phyloP scores from a whole-genome alignment of 2,329 filamentous ascomycete genomes.

The Pseudopithomyces chartarum region DNA sequence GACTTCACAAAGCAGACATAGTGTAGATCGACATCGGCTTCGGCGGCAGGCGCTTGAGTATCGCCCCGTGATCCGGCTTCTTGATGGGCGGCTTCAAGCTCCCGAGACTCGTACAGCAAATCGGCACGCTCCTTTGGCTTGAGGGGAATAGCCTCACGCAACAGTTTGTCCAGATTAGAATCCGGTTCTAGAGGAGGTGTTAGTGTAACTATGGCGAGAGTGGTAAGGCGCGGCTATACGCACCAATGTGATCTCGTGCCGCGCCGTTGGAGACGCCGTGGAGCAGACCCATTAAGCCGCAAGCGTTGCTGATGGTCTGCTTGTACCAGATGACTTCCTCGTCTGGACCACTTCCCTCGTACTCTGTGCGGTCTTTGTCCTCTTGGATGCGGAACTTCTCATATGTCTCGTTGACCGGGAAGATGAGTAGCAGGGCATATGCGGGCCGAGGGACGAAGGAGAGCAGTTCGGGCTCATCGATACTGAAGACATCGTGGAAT shows the following conservation, averaged over 20 bases:
- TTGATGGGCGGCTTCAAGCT: constrained; percentile 78
- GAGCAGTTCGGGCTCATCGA: constrained; percentile 83
- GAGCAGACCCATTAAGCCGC: constrained; percentile 86
- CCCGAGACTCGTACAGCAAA: constrained; percentile 76
- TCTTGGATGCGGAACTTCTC: constrained; percentile 76
- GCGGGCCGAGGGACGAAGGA: constrained; percentile 87
- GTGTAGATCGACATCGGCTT: constrained; percentile 88
- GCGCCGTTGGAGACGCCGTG: constrained; percentile 84
- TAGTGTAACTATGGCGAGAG: constrained; percentile 11
- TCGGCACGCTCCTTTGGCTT: constrained; percentile 68
- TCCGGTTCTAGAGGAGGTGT: constrained; percentile 44
- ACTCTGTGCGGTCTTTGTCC: constrained; percentile 67
- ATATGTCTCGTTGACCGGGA: constrained; percentile 81
- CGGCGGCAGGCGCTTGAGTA: constrained; percentile 75
- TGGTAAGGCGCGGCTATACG: constrained; percentile 9
- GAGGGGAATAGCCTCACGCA: constrained; percentile 73
- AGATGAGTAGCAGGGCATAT: constrained; percentile 87
- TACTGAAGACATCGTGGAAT: constrained; percentile 90
- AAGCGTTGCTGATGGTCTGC: constrained; percentile 94
- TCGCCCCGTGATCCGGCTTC: constrained; percentile 78
- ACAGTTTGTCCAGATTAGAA: constrained; percentile 67
- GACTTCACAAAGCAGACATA: constrained; percentile 94
- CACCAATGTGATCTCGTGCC: constrained; percentile 55
- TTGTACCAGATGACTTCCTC: constrained; percentile 93
- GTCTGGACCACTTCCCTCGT: constrained; percentile 66